Base-by-base conservation (phyloP, 2,329 filamentous ascomycete species). In the Exophiala spinifera region DNA sequence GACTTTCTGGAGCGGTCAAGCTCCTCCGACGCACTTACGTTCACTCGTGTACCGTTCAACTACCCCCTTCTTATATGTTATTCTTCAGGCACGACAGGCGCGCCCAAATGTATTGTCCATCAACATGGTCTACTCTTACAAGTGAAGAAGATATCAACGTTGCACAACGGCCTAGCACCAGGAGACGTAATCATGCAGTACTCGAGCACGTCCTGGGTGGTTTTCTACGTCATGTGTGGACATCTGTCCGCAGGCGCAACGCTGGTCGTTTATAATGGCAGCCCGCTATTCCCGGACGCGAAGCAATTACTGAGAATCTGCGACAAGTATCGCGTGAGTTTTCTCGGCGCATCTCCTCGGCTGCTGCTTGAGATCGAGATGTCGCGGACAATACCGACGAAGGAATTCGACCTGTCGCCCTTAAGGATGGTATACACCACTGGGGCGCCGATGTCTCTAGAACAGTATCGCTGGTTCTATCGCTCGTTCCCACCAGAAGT, bases 401-500 rank as follows among this genome's bases (percentile, higher is more conserved):
- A 43, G 3, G 61, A 66, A 4, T 72, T 72, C 52, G 67, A 76
- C 51, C 68, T 76, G 17, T 65, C 63, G 4, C 63, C 64, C 1
- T 60, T 77, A 5, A 61, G 69, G 28, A 74, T 76, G 54, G 71
- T 77, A 4, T 74, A 74, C 43, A 76, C 74, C 1, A 76, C 73
- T 2, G 75, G 76, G 13, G 72, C 73, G 3, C 71, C 74, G 1
- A 64, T 78, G 8, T 70, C 73, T 1, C 61, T 67, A 3, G 69
- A 73, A 21, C 72, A 76, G 47, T 76, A 73, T 51, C 64, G 69
- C 37, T 78, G 74, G 70, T 76, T 76, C 65, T 77, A 76, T 61
- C 53, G 51, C 19, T 67, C 65, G 28, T 77, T 74, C 59, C 72
- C 67, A 5, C 42, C 17, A 2, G 55, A 59, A 4, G 63, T 72